phyloP scores from a whole-genome alignment of 2,329 filamentous ascomycete species.

The Byssothecium circinans region DNA sequence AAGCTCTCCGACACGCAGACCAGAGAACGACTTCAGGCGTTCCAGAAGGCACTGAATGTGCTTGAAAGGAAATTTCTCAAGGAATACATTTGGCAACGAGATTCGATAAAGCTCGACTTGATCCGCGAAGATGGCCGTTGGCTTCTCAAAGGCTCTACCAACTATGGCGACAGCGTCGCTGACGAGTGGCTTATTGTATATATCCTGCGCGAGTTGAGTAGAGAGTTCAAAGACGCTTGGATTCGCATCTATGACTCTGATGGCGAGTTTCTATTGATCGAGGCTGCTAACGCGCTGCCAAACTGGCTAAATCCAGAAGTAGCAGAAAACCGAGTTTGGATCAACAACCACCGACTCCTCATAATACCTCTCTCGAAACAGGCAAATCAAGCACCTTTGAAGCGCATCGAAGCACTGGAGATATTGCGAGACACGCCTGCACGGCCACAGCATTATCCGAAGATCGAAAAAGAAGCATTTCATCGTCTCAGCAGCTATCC shows the following conservation, averaged over 20 bases:
- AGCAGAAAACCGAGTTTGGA: conserved; percentile 85
- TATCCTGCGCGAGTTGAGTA: conserved; percentile 78
- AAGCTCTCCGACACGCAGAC: conserved; percentile 57
- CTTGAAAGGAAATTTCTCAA: conserved; percentile 68
- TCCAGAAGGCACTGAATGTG: conserved; percentile 69
- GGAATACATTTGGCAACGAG: conserved; percentile 94
- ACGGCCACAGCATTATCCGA: conserved; percentile 68
- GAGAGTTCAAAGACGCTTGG: conserved; percentile 73
- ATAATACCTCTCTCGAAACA: conserved; percentile 64
- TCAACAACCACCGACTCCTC: conserved; percentile 73
- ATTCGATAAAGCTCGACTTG: conserved; percentile 71
- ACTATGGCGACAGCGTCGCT: conserved; percentile 92
- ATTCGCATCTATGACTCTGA: conserved; percentile 82
- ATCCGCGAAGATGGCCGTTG: conserved; percentile 59
- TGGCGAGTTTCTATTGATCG: conserved; percentile 92
- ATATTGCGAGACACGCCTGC: conserved; percentile 61
- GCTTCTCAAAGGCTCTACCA: conserved; percentile 74
- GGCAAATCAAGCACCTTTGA: conserved; percentile 49
- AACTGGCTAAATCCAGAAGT: conserved; percentile 91
- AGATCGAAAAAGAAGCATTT: conserved; percentile 86
- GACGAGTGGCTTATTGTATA: conserved; percentile 98
- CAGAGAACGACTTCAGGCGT: conserved; percentile 67
- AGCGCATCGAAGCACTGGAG: conserved; percentile 64
- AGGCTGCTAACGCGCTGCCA: conserved; percentile 85
- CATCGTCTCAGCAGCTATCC: conserved; percentile 86